phyloP scores from a whole-genome alignment of 805 yeast genomes.

The Yarrowia sp. region DNA sequence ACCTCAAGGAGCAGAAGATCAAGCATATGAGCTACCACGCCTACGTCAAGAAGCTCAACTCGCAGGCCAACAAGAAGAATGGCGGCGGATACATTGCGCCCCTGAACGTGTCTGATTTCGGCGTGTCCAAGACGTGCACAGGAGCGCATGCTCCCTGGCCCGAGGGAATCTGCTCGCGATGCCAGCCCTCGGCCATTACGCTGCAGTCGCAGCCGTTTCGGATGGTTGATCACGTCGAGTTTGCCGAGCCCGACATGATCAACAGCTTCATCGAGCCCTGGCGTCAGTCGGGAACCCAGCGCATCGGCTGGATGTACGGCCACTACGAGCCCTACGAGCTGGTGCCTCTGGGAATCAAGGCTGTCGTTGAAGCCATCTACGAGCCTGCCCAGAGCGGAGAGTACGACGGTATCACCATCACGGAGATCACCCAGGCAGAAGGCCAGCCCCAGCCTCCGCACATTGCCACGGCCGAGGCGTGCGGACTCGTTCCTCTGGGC shows the following conservation, averaged over 20 bases:
- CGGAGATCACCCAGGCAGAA: slow-evolving; percentile 48
- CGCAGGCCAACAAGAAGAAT: slow-evolving; percentile 56
- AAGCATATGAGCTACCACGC: slow-evolving; percentile 90
- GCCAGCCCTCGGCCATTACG: slow-evolving; percentile 95
- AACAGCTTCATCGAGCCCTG: slow-evolving; percentile 86
- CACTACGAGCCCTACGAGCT: slow-evolving; percentile 70
- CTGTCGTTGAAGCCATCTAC: slow-evolving; percentile 87
- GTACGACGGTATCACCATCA: slow-evolving; percentile 77
- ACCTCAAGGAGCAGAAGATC: slow-evolving; percentile 69
- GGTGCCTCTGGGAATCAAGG: slow-evolving; percentile 91
- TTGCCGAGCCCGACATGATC: slow-evolving; percentile 67
- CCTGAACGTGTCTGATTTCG: slow-evolving; percentile 64
- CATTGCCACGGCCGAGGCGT: slow-evolving; percentile 54
- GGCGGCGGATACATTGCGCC: slow-evolving; percentile 67
- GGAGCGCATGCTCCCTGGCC: slow-evolving; percentile 95
- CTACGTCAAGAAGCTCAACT: slow-evolving; percentile 68
- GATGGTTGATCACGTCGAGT: slow-evolving; percentile 97
- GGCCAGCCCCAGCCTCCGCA: slow-evolving; percentile 4
- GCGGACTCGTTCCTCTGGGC: slow-evolving; percentile 76
- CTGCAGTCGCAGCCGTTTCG: slow-evolving; percentile 85
- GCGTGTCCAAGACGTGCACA: slow-evolving; percentile 59
- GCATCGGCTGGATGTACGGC: slow-evolving; percentile 85
- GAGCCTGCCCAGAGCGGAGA: slow-evolving; percentile 90
- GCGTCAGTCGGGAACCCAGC: slow-evolving; percentile 85
- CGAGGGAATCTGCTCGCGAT: slow-evolving; percentile 87